Conservation (phyloP, 495 filamentous ascomycete species). For the Zalerion maritima region DNA sequence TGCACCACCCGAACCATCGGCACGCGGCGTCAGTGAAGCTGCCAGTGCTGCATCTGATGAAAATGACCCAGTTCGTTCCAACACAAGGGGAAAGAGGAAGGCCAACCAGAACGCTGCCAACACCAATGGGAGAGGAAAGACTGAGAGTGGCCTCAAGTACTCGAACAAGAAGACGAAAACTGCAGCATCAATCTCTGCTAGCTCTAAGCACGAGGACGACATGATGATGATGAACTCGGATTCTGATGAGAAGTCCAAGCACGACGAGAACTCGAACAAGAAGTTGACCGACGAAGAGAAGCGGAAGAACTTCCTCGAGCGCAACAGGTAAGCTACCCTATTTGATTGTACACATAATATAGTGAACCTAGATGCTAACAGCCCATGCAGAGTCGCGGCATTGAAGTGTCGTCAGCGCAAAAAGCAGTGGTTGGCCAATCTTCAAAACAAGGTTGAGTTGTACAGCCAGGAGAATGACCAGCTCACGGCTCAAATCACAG, state of each 20-base stretch:
- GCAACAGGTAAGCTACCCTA: slow-evolving; percentile 63
- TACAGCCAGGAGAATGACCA: slow-evolving; percentile 84
- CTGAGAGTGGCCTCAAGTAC: slow-evolving; percentile 58
- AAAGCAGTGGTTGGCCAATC: slow-evolving; percentile 96
- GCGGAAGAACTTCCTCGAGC: slow-evolving; percentile 90
- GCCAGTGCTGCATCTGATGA: slow-evolving; percentile 63
- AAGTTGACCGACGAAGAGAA: slow-evolving; percentile 99
- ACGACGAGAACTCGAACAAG: slow-evolving; percentile 43
- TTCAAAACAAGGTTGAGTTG: slow-evolving; percentile 88
- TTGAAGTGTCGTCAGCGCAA: slow-evolving; percentile 96
- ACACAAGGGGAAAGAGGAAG: slow-evolving; percentile 55
- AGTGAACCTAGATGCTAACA: slow-evolving; percentile 17
- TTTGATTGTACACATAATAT: too few relatives aligned
- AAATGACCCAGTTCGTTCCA: slow-evolving; percentile 46
- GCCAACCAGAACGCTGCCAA: slow-evolving; percentile 27
- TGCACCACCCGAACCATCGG: slow-evolving; percentile 27
- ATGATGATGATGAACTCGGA: slow-evolving; percentile 32
- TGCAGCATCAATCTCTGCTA: slow-evolving; percentile 20
- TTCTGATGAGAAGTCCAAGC: slow-evolving; percentile 38
- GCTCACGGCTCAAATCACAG: slow-evolving; percentile 65
- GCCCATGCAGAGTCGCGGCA: slow-evolving; percentile 61
- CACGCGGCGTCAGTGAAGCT: slow-evolving; percentile 49
- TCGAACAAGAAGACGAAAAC: slow-evolving; percentile 61
- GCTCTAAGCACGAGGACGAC: slow-evolving; percentile 20
- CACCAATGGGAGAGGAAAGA: slow-evolving; percentile 59